Base-by-base conservation (phyloP, 257 asterid species). In the Craterostigma plantagineum region DNA sequence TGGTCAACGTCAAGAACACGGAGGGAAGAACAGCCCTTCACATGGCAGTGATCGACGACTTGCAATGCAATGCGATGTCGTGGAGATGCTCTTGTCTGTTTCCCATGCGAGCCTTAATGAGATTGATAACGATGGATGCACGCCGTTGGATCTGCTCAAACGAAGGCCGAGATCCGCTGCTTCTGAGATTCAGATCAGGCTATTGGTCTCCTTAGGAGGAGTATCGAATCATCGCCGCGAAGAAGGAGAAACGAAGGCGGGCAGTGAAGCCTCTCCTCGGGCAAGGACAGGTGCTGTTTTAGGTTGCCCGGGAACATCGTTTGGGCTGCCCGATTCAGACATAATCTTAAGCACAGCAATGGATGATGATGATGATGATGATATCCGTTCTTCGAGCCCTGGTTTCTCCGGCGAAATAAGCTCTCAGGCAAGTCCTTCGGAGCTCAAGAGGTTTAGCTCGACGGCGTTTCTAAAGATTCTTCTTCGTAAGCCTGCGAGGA, bases 291-390 rank as follows among this genome's bases (percentile, higher is more conserved):
- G n/a, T n/a, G n/a, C 86, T 3, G 68, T 70, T 34, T 77, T 66
- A 11, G 66, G 75, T 43, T 76, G 93, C 43, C 98, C 95, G 0
- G 98, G 98, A 5, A 69, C 95, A n/a, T 77, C 82, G n/a, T 87
- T 83, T 56, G 50, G 73, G 54, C 68, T 72, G 52, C 86, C 84
- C 0, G 95, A 87, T 51, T 60, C 76, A 3, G 92, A 87, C 57
- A 76, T 87, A 49, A 56, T 87, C 42, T 46, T 72, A 43, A 57
- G 69, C 30, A 35, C 81, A 0, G 80, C 80, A 33, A 39, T 64
- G 30, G 30, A 6, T 23, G 30, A 23, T 23, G 30, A 2, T 23
- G n/a, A n/a, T n/a, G n/a, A n/a, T n/a, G n/a, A n/a, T n/a, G n/a
- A n/a, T n/a, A n/a, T n/a, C n/a, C 6, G 2, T 23, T 2, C 30